Percentiles rank a stretch among this genome's conserved stretches.
Conservation (phyloP, 352 stramenopile species). For the Phytophthora fragariaefolia region DNA sequence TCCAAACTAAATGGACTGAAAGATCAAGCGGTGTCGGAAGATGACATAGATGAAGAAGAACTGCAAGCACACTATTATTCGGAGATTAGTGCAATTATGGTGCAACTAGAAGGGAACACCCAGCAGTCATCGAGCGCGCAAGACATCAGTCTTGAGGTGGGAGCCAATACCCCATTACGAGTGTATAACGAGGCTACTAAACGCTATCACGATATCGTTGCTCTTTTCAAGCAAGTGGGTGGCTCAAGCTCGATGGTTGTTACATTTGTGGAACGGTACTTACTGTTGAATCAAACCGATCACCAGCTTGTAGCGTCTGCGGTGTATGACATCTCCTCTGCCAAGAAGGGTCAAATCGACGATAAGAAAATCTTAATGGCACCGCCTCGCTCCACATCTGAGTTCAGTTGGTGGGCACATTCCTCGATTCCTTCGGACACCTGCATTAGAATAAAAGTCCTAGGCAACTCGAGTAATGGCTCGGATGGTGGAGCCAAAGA, state of each 20-base stretch:
- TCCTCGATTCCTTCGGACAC: conserved; percentile 59
- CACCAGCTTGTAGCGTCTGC: conserved; percentile 57
- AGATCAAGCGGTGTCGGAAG: conserved; percentile 37
- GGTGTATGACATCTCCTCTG: conserved; percentile 48
- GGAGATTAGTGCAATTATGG: conserved; percentile 63
- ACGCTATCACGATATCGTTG: conserved; percentile 81
- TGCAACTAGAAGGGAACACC: conserved; percentile 73
- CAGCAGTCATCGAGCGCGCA: conserved; percentile 54
- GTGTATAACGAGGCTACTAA: conserved; percentile 77
- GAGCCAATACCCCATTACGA: conserved; percentile 69
- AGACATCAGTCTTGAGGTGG: conserved; percentile 67
- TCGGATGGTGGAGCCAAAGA: conserved; percentile 21
- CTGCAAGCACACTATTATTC: conserved; percentile 76
- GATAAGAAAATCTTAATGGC: conserved; percentile 34
- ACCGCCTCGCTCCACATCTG: conserved; percentile 51
- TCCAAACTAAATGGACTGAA: conserved; percentile 68
- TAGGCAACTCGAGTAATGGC: conserved; percentile 10
- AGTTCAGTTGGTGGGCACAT: conserved; percentile 75
- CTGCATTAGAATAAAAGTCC: conserved; percentile 73
- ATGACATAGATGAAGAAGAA: conserved; percentile 47
- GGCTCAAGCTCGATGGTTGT: conserved; percentile 69
- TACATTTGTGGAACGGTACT: conserved; percentile 83
- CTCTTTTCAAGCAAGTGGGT: conserved; percentile 72
- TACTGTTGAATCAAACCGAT: conserved; percentile 78
- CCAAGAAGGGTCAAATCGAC: conserved; percentile 25